A percentile compares a stretch with the other conserved stretches of the same genome.
Conservation (phyloP, 139 green algal genomes). For the Tetraselmis chui region DNA sequence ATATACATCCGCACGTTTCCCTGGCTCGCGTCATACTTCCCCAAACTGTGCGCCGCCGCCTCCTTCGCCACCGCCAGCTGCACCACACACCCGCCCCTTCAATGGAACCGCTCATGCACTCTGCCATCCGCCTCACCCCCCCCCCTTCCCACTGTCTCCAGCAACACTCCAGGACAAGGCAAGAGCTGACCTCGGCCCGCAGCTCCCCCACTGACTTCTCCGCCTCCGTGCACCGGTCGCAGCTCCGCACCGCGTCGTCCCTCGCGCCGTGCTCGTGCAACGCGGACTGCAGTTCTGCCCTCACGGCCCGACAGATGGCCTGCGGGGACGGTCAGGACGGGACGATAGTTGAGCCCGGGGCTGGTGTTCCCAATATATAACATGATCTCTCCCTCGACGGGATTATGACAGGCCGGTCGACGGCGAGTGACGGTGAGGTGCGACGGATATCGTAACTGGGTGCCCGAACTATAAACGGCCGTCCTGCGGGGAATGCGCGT, state of each 20-base stretch:
- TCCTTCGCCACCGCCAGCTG: neutral
- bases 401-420: too few relatives aligned
- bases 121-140: neutral
- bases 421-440: too few relatives aligned
- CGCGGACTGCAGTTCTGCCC: neutral
- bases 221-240: neutral
- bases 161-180: neutral
- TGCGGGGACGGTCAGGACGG: neutral
- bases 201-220: neutral
- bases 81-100: neutral
- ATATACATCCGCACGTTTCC: neutral
- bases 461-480: too few relatives aligned
- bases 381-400: neutral
- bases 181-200: neutral
- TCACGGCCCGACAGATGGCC: neutral
- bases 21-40: neutral
- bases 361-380: neutral
- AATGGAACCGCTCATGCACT: neutral
- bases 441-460: too few relatives aligned
- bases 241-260: neutral
- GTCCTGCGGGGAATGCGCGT: neutral
- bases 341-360: too few relatives aligned
- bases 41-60: neutral
- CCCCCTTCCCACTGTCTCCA: neutral
- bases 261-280: neutral